Conservation (phyloP, 306 rosid species). For the Leucaena leucocephala region DNA sequence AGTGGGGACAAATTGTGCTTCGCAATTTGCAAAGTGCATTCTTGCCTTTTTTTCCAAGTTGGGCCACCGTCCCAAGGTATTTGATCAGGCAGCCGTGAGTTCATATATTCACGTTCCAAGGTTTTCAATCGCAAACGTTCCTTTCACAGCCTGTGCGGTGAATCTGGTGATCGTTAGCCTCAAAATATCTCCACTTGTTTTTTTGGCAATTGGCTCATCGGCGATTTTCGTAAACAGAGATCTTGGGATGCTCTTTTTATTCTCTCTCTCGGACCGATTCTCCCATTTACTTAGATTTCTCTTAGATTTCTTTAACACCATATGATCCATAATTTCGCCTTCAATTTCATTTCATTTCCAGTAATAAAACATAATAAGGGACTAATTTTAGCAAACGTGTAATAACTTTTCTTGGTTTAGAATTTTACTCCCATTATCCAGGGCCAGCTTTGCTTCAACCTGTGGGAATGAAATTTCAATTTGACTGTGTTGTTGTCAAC, state of each 20-base stretch:
- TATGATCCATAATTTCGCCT: neutral
- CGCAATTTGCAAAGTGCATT: constrained; percentile 18
- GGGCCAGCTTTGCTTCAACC: neutral
- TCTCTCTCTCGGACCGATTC: neutral
- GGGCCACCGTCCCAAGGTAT: constrained; percentile 22
- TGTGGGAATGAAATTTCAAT: neutral
- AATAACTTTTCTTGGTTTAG: neutral
- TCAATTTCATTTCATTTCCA: neutral
- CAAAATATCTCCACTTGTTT: neutral
- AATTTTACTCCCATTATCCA: constrained; percentile 3
- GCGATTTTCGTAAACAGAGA: constrained; percentile 8
- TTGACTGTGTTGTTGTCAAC: constrained; percentile 9
- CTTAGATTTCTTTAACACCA: neutral
- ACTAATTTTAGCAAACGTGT: neutral
- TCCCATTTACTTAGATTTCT: neutral
- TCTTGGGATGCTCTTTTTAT: neutral
- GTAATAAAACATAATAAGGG: neutral
- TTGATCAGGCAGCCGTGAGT: neutral
- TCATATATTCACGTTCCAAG: constrained; percentile 19
- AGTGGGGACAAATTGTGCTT: neutral
- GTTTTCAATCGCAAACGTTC: constrained; percentile 23
- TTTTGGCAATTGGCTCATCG: neutral
- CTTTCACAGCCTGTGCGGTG: neutral
- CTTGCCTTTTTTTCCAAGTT: neutral
- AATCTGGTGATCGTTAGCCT: neutral